Percentiles rank a stretch among this genome's conserved stretches.
Evolutionary conservation across 495 filamentous ascomycete species (phyloP).

Genomic region (Choiromyces venosus): DNA sequence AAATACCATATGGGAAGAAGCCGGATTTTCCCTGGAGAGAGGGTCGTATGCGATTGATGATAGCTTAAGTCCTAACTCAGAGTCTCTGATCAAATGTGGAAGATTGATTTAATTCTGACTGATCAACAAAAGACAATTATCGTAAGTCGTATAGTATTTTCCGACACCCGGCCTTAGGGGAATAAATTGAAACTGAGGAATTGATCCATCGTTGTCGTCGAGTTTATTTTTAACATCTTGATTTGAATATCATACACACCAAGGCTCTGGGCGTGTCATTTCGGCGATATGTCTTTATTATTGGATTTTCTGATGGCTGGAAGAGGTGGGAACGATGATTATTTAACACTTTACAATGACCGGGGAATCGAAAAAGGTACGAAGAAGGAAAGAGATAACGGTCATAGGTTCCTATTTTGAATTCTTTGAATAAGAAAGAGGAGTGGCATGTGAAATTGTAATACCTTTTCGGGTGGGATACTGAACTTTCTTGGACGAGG

Average conservation of each 20-base stretch:
- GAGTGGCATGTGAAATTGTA: background rate
- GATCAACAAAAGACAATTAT: background rate
- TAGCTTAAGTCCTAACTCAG: background rate
- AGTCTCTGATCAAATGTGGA: background rate
- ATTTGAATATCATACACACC: background rate
- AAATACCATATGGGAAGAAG: background rate
- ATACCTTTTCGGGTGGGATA: background rate
- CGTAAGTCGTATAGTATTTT: background rate
- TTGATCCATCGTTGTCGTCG: background rate
- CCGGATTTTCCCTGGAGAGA: background rate
- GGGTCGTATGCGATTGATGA: background rate
- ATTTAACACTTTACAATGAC: background rate
- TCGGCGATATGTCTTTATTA: background rate
- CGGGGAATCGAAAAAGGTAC: background rate
- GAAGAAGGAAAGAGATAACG: background rate
- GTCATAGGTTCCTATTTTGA: background rate
- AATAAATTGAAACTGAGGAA: background rate
- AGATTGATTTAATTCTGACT: background rate
- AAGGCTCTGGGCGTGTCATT: background rate
- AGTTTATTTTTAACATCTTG: background rate
- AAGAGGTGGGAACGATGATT: background rate
- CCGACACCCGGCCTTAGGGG: background rate
- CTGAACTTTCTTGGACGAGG: background rate
- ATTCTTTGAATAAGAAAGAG: background rate
- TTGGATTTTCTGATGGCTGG: background rate